Conservation (phyloP, 352 stramenopile genomes). For the Phytophthora syringae region DNA sequence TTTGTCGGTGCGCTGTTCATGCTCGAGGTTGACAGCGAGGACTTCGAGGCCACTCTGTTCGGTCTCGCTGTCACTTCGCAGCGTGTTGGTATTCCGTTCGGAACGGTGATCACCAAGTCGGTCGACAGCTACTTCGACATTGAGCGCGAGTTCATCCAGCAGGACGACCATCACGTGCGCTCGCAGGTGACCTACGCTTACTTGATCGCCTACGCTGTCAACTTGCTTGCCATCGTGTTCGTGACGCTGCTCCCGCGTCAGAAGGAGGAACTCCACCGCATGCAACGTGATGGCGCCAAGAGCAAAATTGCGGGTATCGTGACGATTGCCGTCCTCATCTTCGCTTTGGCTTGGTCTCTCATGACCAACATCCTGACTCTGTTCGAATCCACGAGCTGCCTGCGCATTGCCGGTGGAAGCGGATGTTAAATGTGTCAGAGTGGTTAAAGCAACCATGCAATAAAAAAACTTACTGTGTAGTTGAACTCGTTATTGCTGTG, state of each 20-base stretch:
- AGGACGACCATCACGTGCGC: conserved; percentile 52
- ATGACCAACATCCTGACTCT: conserved; percentile 74
- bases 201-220: conserved; percentile 64
- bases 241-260: conserved; percentile 58
- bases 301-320: conserved; percentile 40
- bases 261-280: conserved; percentile 54
- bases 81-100: conserved; percentile 55
- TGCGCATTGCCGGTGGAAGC: conserved; percentile 54
- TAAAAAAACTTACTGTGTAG: conserved; percentile 6
- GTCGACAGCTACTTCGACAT: conserved; percentile 67
- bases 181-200: conserved; percentile 64
- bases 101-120: conserved; percentile 61
- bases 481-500: not conserved
- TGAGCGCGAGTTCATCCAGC: conserved; percentile 45
- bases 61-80: conserved; percentile 49
- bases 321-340: conserved; percentile 46
- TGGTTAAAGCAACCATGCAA: not conserved
- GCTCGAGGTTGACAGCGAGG: conserved; percentile 55
- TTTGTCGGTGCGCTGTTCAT: conserved; percentile 62
- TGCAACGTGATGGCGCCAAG: conserved; percentile 49
- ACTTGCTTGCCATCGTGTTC: conserved; percentile 53
- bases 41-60: conserved; percentile 62
- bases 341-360: conserved; percentile 58
- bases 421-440: conserved; percentile 30
- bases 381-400: conserved; percentile 57